Evolutionary conservation across 169 alveolate species (phyloP).

Genomic region (Blepharisma undulans): DNA sequence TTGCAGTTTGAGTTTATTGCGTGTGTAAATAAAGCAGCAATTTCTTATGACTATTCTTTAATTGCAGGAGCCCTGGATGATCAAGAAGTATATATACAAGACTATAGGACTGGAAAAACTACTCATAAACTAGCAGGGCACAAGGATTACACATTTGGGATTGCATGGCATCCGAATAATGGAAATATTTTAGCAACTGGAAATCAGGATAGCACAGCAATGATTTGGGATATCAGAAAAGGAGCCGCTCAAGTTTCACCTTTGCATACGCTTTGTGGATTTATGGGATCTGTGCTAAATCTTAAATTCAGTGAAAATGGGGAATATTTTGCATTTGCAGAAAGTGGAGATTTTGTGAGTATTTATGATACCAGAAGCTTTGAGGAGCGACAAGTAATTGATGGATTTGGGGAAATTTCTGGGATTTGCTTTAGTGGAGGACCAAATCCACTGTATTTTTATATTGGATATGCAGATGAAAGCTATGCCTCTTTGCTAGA

Average conservation of each 20-base stretch:
- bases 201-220: background rate
- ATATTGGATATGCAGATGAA: background rate
- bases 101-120: background rate
- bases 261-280: background rate
- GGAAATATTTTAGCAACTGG: background rate
- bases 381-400: background rate
- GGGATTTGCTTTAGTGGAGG: background rate
- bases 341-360: conserved; percentile 12
- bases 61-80: background rate
- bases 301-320: conserved; percentile 10
- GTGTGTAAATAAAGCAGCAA: conserved; percentile 3
- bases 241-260: background rate
- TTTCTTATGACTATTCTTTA: background rate
- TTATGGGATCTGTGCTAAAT: background rate
- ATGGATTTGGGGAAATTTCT: conserved; percentile 8
- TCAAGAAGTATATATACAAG: background rate
- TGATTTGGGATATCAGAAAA: background rate
- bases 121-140: background rate
- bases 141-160: background rate
- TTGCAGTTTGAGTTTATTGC: background rate
- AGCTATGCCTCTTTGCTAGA: background rate
- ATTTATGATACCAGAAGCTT: background rate
- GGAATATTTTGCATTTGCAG: background rate
- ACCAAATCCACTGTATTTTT: background rate
- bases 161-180: conserved; percentile 22